Evolutionary conservation across 2,329 filamentous ascomycete genomes (phyloP), one percentile per base, ranked within the genome.

Genomic region (Diaporthe batatas): DNA sequence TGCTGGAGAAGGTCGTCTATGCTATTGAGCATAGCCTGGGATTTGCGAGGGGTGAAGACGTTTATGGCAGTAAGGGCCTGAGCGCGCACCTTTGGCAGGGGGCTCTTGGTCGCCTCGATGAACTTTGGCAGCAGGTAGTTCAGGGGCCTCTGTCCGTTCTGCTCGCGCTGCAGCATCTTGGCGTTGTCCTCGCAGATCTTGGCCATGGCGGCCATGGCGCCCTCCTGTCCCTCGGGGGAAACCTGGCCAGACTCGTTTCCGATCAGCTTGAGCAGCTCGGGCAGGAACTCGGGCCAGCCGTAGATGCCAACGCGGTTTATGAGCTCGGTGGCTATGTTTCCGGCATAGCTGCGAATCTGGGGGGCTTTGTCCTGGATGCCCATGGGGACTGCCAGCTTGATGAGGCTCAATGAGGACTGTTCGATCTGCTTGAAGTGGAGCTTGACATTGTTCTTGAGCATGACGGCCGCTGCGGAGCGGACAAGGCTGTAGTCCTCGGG

Each of bases 171-270:
- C 70, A 99, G 86, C 73, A 94, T 88, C 80, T 93, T 94, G 79
- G 91, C 92, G 84, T 97, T 98, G 84, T 99, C 96, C 83, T 99
- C 96, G 83, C 96, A 99, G 75, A 99, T 95, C 86, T 98, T 98
- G 81, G 93, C 87, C 82, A 99, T 87, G 62, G 96, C 95, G 64
- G 93, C 91, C 93, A 98, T 98, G 77, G 94, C 95, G 74, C 95
- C 95, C 81, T 99, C 96, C 80, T 98, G 95, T 16, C 92, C 91
- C 79, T 94, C 89, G 55, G 88, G 84, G 8, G 94, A 86, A 29
- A 91, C 86, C 75, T 92, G 90, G 53, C 93, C 92, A 58, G 85
- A 86, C 71, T 91, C 84, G 82, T 97, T 97, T 76, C 90, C 89
- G 75, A 97, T 90, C 82, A 97, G 88, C 71, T 90, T 87, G 76